phyloP scores from a whole-genome alignment of 2,329 filamentous ascomycete species.

The Phoma herbarum region DNA sequence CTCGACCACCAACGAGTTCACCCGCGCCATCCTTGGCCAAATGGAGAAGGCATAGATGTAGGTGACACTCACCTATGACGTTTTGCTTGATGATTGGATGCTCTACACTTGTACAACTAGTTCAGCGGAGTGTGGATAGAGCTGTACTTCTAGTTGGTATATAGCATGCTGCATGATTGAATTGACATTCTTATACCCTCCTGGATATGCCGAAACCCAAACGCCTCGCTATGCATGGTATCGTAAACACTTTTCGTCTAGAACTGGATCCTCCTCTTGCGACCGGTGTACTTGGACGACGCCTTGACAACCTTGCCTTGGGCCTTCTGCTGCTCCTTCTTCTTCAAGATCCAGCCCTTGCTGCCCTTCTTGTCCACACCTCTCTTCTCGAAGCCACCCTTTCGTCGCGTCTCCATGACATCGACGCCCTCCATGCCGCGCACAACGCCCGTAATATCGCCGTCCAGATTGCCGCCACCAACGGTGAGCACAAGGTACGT shows the following conservation, averaged over 20 bases:
- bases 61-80: slow-evolving; percentile 29
- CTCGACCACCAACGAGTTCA: slow-evolving; percentile 92
- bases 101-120: slow-evolving; percentile 45
- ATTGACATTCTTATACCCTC: slow-evolving; percentile 44
- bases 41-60: slow-evolving; percentile 72
- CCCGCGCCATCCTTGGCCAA: slow-evolving; percentile 89
- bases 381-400: slow-evolving; percentile 61
- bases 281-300: slow-evolving; percentile 90
- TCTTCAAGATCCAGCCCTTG: slow-evolving; percentile 83
- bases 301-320: slow-evolving; percentile 96
- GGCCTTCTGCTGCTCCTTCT: slow-evolving; percentile 91
- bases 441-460: slow-evolving; percentile 90
- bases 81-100: slow-evolving; percentile 37
- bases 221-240: slow-evolving; percentile 50
- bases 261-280: slow-evolving; percentile 83
- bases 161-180: slow-evolving; percentile 51
- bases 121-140: slow-evolving; percentile 47
- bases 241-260: slow-evolving; percentile 54
- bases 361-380: slow-evolving; percentile 78
- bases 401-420: slow-evolving; percentile 68
- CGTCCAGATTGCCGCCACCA: slow-evolving; percentile 69
- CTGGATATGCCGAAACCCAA: slow-evolving; percentile 32
- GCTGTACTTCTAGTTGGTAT: slow-evolving; percentile 54
- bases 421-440: slow-evolving; percentile 86
- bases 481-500: slow-evolving; percentile 95